A percentile compares a stretch with the other conserved stretches of the same genome.
Conservation (phyloP, 805 yeast species). For the Candida golubevii region DNA sequence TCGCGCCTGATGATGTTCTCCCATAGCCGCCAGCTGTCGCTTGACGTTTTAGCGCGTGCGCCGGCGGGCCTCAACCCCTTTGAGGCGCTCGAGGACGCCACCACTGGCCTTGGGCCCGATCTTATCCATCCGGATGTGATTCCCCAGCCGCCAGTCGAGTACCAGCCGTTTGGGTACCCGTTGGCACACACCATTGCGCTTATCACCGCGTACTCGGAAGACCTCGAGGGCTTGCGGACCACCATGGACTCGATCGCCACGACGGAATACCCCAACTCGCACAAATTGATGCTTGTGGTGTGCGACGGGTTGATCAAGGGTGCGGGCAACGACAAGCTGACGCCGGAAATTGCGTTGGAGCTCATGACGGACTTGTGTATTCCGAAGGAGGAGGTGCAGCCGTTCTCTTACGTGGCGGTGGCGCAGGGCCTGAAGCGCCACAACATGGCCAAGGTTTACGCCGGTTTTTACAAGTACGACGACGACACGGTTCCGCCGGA, state of each 20-base stretch:
- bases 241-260: conserved; percentile 93
- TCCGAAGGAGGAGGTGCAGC: conserved; percentile 69
- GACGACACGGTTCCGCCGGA: conserved; percentile 69
- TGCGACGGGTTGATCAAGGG: conserved; percentile 97
- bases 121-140: conserved; percentile 72
- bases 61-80: conserved; percentile 28
- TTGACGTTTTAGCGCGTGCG: conserved; percentile 31
- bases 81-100: conserved; percentile 24
- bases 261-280: conserved; percentile 93
- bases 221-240: conserved; percentile 76
- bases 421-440: conserved; percentile 93
- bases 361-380: conserved; percentile 74
- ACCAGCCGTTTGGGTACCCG: conserved; percentile 73
- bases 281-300: conserved; percentile 75
- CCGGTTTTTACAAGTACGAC: conserved; percentile 89
- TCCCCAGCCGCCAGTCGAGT: conserved; percentile 87
- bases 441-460: conserved; percentile 94
- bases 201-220: conserved; percentile 95
- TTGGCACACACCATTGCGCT: conserved; percentile 42
- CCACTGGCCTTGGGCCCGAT: conserved; percentile 52
- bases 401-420: conserved; percentile 91
- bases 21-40: conserved; percentile 24
- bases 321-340: conserved; percentile 79
- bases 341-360: conserved; percentile 84
- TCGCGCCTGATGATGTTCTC: conserved; percentile 13